Percentiles rank a stretch among this genome's conserved stretches.
These are phyloP conservation scores for Peronospora belbahrii DNA, from an alignment of 352 stramenopile species.

Conservation along the genomic window DNA sequence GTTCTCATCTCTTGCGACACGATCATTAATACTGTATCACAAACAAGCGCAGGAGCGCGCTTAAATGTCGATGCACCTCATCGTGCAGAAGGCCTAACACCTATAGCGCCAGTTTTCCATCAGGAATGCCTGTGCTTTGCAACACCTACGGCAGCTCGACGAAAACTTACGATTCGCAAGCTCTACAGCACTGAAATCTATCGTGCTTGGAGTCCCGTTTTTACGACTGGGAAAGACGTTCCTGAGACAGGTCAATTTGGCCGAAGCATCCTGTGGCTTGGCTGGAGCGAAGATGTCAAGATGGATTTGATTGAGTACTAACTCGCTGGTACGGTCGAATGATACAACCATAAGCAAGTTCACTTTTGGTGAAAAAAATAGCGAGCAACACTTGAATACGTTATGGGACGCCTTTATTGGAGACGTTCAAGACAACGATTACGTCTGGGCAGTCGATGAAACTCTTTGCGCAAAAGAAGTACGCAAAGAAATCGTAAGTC, in stretches of 20 bases:
- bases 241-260: neutral
- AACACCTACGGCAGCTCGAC: neutral
- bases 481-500: neutral
- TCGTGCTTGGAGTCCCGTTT: neutral
- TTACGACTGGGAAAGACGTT: neutral
- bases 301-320: neutral
- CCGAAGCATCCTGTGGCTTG: neutral
- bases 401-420: neutral
- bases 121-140: no score
- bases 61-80: no score
- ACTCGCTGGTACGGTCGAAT: neutral
- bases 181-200: neutral
- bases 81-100: no score
- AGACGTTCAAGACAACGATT: constrained; percentile 2
- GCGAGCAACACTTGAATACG: constrained; percentile 1
- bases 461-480: neutral
- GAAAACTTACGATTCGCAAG: neutral
- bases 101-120: no score
- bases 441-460: constrained; percentile 1
- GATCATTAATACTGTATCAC: no score
- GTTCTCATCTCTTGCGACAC: no score
- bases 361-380: neutral
- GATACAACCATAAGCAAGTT: constrained; percentile 2
- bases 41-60: no score
- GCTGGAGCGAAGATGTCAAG: no score